phyloP scores from a whole-genome alignment of 371 early-diverging fungal genomes.

The Coemansia sp. region DNA sequence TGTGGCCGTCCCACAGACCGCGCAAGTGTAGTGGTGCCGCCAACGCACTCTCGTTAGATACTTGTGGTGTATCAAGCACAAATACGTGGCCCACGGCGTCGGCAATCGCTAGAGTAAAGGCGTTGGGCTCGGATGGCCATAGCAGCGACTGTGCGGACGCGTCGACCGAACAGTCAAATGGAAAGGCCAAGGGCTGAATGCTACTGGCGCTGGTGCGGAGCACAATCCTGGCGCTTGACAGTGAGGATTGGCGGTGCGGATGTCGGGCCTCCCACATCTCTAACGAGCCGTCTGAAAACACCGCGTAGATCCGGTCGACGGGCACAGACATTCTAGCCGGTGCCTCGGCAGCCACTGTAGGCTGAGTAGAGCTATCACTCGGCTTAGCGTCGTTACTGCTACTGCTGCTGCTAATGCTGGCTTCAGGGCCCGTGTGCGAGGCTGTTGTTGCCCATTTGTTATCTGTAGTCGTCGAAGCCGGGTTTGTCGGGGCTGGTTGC shows the following conservation, averaged over 20 bases:
- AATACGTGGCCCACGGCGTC: slow-evolving; percentile 42
- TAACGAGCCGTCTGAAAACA: slow-evolving; percentile 38
- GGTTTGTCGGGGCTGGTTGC: background rate
- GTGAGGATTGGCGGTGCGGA: background rate
- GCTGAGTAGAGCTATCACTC: background rate
- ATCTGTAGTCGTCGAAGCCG: background rate
- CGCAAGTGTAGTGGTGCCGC: slow-evolving; percentile 6
- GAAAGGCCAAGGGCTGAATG: background rate
- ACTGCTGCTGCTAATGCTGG: background rate
- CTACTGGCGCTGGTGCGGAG: slow-evolving; percentile 9
- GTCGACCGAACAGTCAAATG: background rate
- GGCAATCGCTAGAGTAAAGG: slow-evolving; percentile 9
- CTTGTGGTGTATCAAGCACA: slow-evolving; percentile 10
- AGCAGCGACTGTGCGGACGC: slow-evolving; percentile 12
- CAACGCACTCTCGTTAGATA: background rate
- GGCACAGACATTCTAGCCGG: too few species aligned
- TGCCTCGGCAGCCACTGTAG: background rate
- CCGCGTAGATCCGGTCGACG: slow-evolving; percentile 23
- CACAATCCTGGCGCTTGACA: slow-evolving; percentile 1
- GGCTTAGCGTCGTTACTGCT: background rate
- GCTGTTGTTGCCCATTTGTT: background rate
- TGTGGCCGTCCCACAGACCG: slow-evolving; percentile 47
- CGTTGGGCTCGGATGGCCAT: slow-evolving; percentile 2
- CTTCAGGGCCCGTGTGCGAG: background rate
- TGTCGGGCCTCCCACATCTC: slow-evolving; percentile 22